phyloP scores from a whole-genome alignment of 208 protist species.

The Crithidia sp. region DNA sequence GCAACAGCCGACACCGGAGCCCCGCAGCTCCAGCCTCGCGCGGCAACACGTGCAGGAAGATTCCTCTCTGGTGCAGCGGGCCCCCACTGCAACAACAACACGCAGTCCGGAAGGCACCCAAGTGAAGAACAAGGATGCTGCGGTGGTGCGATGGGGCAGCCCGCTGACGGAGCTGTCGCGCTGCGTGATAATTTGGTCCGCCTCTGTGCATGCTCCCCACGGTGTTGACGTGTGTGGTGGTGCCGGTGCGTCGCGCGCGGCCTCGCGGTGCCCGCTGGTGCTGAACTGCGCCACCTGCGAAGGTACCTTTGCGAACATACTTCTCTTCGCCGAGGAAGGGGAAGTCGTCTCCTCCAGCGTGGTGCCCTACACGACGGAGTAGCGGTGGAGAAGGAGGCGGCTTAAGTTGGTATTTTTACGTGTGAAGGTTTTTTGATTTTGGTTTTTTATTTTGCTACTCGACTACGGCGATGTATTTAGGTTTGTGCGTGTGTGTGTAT shows the following conservation, averaged over 20 bases:
- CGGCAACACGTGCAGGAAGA: too few relatives aligned
- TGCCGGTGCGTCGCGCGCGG: neutral
- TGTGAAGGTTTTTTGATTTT: too few relatives aligned
- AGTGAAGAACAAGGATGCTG: too few relatives aligned
- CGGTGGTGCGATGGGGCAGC: slow-evolving; percentile 17
- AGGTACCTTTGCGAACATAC: slow-evolving; percentile 48
- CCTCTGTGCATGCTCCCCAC: neutral
- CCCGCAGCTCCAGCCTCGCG: too few relatives aligned
- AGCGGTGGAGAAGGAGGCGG: neutral
- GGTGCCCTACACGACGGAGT: slow-evolving; percentile 10
- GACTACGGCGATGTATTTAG: too few relatives aligned
- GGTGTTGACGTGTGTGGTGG: neutral
- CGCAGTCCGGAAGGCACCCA: too few relatives aligned
- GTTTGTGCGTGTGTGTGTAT: neutral
- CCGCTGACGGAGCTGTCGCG: slow-evolving; percentile 15
- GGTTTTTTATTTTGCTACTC: too few relatives aligned
- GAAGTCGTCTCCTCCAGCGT: slow-evolving; percentile 9
- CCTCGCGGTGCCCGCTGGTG: slow-evolving; percentile 23
- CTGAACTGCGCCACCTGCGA: slow-evolving; percentile 75
- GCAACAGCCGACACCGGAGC: neutral
- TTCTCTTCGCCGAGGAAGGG: slow-evolving; percentile 41
- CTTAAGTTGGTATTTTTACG: too few relatives aligned
- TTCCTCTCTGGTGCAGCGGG: too few relatives aligned
- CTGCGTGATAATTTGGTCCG: slow-evolving; percentile 26
- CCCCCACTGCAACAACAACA: too few relatives aligned